These are phyloP conservation scores for Exophiala oligosperma DNA, from an alignment of 2,329 filamentous ascomycete genomes.

Conservation along the genomic window DNA sequence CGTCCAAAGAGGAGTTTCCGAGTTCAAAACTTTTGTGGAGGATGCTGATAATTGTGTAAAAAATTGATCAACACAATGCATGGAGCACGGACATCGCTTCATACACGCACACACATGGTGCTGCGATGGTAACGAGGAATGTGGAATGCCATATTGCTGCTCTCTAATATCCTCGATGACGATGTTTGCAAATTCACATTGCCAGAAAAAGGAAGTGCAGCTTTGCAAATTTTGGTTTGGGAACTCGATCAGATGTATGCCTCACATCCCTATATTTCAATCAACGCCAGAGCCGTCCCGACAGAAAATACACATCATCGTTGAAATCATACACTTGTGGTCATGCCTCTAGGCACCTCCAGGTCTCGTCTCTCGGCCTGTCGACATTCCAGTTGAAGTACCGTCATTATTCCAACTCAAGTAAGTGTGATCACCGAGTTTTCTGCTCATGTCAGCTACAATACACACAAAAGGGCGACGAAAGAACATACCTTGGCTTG, in stretches of 20 bases:
- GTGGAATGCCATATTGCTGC: neutral
- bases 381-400: slow-evolving; percentile 52
- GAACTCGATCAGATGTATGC: neutral
- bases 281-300: slow-evolving; percentile 19
- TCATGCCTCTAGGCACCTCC: slow-evolving; percentile 26
- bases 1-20: too few species aligned
- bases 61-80: neutral
- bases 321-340: slow-evolving; percentile 15
- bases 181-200: neutral
- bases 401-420: slow-evolving; percentile 87
- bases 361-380: slow-evolving; percentile 56
- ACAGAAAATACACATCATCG: slow-evolving; percentile 7
- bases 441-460: slow-evolving; percentile 55
- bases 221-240: neutral
- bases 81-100: neutral
- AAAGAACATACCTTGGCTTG: slow-evolving; percentile 70
- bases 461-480: neutral
- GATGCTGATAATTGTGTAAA: neutral
- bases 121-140: neutral
- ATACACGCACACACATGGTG: neutral
- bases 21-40: neutral
- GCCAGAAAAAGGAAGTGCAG: neutral
- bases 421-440: slow-evolving; percentile 97
- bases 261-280: slow-evolving; percentile 2
- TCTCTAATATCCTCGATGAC: too few species aligned